phyloP scores from a whole-genome alignment of 208 protist genomes.

The Trypanosoma melophagium region DNA sequence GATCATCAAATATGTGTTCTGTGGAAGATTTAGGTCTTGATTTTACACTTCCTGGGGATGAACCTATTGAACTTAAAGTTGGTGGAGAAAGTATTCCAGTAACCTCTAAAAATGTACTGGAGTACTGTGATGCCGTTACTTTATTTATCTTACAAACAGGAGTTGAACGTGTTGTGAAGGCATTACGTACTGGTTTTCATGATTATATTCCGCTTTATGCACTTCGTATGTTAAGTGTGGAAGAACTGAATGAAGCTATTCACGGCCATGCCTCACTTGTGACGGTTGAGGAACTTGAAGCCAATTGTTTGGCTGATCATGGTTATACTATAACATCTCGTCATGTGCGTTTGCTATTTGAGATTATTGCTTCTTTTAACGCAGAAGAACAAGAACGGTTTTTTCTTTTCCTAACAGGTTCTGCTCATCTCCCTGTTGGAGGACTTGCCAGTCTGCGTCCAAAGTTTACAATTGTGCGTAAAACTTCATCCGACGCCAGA shows the following conservation, averaged over 20 bases:
- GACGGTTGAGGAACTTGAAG: constrained; percentile 68
- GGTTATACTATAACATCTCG: constrained; percentile 79
- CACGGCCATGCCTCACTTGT: constrained; percentile 51
- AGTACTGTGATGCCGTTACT: constrained; percentile 76
- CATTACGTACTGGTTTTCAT: constrained; percentile 67
- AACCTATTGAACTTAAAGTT: constrained; percentile 46
- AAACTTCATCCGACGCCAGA: constrained; percentile 55
- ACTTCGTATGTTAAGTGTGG: constrained; percentile 59
- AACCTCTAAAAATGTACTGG: constrained; percentile 51
- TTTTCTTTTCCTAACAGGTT: constrained; percentile 90
- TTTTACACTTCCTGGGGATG: constrained; percentile 81
- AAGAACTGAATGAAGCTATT: constrained; percentile 67
- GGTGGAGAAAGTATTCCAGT: constrained; percentile 46
- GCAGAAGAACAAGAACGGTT: constrained; percentile 75
- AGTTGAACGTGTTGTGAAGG: constrained; percentile 51
- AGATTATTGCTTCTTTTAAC: constrained; percentile 76
- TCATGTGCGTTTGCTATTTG: constrained; percentile 84
- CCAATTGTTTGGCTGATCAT: constrained; percentile 79
- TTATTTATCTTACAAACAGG: constrained; percentile 55
- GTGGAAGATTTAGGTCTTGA: constrained; percentile 68
- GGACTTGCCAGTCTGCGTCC: constrained; percentile 73
- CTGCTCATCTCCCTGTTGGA: constrained; percentile 78
- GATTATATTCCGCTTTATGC: constrained; percentile 72
- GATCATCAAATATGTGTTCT: constrained; percentile 26
- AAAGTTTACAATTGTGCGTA: constrained; percentile 89